phyloP scores from a whole-genome alignment of 805 yeast genomes.

The Yarrowia porcina region DNA sequence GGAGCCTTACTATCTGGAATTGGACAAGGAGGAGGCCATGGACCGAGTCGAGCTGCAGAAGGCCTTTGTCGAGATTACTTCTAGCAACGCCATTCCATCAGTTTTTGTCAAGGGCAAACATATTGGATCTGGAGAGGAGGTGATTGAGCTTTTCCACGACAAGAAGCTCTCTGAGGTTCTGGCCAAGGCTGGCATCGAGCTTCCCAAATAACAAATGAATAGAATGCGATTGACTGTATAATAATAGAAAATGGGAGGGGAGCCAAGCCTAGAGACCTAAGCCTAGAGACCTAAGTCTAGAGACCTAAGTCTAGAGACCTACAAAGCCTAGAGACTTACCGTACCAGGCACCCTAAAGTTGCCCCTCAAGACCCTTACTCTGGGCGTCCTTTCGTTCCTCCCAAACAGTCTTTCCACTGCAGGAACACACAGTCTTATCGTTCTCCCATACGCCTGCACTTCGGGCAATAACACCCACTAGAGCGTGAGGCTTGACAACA shows the following conservation, averaged over 20 bases:
- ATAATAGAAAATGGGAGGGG: background rate
- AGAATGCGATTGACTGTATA: background rate
- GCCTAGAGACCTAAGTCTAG: no score
- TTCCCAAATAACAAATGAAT: background rate
- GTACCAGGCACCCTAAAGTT: no score
- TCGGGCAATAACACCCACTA: constrained; percentile 89
- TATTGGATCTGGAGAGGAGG: constrained; percentile 52
- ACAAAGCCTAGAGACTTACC: no score
- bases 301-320: no score
- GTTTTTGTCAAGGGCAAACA: constrained; percentile 57
- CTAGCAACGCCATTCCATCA: constrained; percentile 68
- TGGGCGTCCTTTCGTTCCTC: constrained; percentile 83
- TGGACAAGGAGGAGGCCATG: constrained; percentile 47
- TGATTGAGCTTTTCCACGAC: constrained; percentile 30
- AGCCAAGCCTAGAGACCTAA: background rate
- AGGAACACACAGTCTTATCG: constrained; percentile 86
- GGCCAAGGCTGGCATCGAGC: constrained; percentile 10
- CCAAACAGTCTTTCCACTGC: constrained; percentile 96
- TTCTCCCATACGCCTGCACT: constrained; percentile 98
- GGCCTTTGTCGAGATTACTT: constrained; percentile 55
- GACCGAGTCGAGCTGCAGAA: constrained; percentile 54
- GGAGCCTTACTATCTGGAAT: constrained; percentile 43
- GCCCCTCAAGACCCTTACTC: constrained; percentile 46
- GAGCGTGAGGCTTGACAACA: constrained; percentile 31
- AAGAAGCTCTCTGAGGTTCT: constrained; percentile 7